Evolutionary conservation across 2,329 filamentous ascomycete species (phyloP), one percentile per base, ranked within the genome.

Genomic region (Bipolaris zeicola): DNA sequence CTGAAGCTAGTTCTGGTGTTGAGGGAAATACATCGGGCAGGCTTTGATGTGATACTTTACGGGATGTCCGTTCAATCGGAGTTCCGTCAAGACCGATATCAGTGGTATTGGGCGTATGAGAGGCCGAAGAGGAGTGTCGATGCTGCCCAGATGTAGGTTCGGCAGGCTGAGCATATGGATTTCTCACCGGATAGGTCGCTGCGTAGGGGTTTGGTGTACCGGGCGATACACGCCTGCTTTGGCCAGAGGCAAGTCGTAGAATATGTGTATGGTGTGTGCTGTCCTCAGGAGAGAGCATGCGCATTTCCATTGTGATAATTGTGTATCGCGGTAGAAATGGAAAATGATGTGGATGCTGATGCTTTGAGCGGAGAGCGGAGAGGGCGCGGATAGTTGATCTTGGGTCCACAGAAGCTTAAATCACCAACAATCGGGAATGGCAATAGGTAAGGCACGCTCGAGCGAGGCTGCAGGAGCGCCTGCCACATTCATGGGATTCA

Each of bases 301-400:
- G 22, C 44, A 42, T 49, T 22, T 33, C 45, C 57, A 57, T 60
- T 26, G 26, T 18, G 28, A n/a, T 34, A 47, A 55, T 41, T 52
- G 31, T 46, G 57, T 57, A 33, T 22, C 42, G 38, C 16, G 34
- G 45, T 65, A 65, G 39, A 56, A 58, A 65, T 66, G 43, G 47
- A 50, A 22, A 57, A 55, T 46, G 55, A 16, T 47, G 31, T 34
- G 44, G 60, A 50, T 57, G 45, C 39, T 55, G 54, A 38, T 50
- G 16, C 49, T 26, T n/a, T 1, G 24, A 28, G 16, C 10, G 34
- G 34, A 22, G 24, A 14, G n/a, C 5, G 13, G 3, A 26, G 7
- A n/a, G 8, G 31, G 38, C 11, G 6, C 31, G 31, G 3, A 43
- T 20, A 22, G 28, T 36, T 10, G 16, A 34, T 10, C 14, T 24